Evolutionary conservation across 805 yeast genomes (phyloP), one percentile per base, ranked within the genome.

Genomic region (Priceomyces fermenticarens): DNA sequence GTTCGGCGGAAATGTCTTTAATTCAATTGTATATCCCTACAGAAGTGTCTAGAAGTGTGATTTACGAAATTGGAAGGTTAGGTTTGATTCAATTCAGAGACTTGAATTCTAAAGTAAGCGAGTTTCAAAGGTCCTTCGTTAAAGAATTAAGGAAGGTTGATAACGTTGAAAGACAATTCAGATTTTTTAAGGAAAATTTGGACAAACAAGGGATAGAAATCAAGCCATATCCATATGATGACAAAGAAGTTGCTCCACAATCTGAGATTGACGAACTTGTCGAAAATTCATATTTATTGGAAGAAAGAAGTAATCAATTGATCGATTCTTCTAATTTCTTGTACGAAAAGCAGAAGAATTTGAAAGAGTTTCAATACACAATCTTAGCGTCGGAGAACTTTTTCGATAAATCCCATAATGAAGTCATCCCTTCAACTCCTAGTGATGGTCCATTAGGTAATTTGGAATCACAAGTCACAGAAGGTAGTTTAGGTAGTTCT

Each of bases 1-100:
- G 97, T 74, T 90, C 98, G 43, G 98, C 98, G 83, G 95, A 87
- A 57, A 95, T 93, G 98, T 80, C 95, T 36, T 77, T 90, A 53
- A 85, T 91, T 39, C 97, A 93, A 70, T 73, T 93, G 52, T 91
- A 88, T 62, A 80, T 93, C 44, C 91, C 98, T 7, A 81, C 87
- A 20, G 99, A 93, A 65, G 83, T 86, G 33, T 80, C 96, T 6
- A 73, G 97, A 47, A 95, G 89, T 44, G 80, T 88, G 30, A 83
- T 89, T n/a, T 78, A 88, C 43, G 79, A 87, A 20, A 70, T 93
- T 29, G 99, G 99, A 3, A 88, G 87, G 49, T 70, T 88, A 58
- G 95, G 96, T 17, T 69, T 80, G 45, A 77, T 93, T 20, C 97
- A 95, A 57, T 88, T 93, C 62, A 73, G 96, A 38, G 99, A 93